Percentiles rank a stretch among this genome's conserved stretches.
phyloP scores from a whole-genome alignment of 208 protist species.

The Borovskyia barvae region DNA sequence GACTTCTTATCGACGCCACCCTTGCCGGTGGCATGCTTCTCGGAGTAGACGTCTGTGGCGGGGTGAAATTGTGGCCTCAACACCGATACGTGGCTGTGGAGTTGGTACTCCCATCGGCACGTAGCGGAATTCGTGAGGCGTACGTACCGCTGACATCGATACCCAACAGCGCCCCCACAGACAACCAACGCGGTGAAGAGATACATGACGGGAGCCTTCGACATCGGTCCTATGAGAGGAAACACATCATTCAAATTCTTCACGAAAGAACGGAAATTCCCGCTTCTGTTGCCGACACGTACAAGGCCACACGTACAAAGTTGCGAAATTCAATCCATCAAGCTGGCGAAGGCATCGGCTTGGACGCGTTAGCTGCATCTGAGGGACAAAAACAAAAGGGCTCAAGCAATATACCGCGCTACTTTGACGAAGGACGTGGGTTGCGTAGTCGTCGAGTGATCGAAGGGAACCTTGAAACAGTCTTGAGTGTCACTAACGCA shows the following conservation, averaged over 20 bases:
- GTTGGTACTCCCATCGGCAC: conserved; percentile 48
- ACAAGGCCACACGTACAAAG: not conserved
- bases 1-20: conserved; percentile 63
- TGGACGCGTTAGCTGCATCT: no score
- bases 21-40: conserved; percentile 57
- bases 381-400: no score
- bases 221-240: not conserved
- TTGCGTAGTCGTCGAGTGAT: conserved; percentile 6
- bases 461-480: conserved; percentile 4
- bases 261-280: conserved; percentile 26
- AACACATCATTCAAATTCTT: conserved; percentile 4
- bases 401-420: conserved; percentile 19
- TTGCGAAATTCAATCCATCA: no score
- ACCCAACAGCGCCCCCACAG: no score
- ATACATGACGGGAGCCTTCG: no score
- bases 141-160: not conserved
- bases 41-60: conserved; percentile 73
- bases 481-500: conserved; percentile 34
- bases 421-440: conserved; percentile 14
- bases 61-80: conserved; percentile 66
- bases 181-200: no score
- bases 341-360: no score
- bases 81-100: conserved; percentile 74
- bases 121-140: conserved; percentile 24
- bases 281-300: conserved; percentile 3